Evolutionary conservation across 306 rosid species (phyloP).

Genomic region (Dryas alaskensis): DNA sequence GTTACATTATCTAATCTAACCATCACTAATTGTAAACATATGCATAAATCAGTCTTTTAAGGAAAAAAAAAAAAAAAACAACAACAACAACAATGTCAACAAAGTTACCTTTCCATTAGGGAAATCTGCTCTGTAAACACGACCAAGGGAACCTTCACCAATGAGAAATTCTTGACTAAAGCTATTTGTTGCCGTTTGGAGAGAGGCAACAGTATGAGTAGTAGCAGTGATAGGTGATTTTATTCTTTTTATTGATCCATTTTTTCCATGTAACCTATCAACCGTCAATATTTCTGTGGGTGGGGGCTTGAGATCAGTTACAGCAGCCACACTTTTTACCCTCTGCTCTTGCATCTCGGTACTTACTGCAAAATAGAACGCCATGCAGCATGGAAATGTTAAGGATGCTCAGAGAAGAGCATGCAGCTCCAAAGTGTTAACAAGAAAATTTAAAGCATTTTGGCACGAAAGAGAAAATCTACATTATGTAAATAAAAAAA

Average conservation of each 20-base stretch:
- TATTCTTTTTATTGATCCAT: conserved; percentile 69
- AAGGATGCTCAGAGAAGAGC: conserved; percentile 1
- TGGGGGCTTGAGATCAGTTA: conserved; percentile 76
- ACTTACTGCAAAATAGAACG: conserved; percentile 44
- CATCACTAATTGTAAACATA: too few species aligned
- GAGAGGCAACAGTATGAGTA: conserved; percentile 77
- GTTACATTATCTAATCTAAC: neutral
- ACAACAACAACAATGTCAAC: neutral
- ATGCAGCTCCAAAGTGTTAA: neutral
- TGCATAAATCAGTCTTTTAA: neutral
- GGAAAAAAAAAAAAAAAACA: neutral
- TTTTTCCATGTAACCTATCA: conserved; percentile 64
- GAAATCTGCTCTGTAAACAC: conserved; percentile 91
- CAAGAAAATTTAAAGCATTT: neutral
- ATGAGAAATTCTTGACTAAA: conserved; percentile 86
- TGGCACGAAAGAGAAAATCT: too few species aligned
- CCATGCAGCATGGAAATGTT: conserved; percentile 5
- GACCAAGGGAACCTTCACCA: conserved; percentile 99
- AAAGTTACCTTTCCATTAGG: conserved; percentile 83
- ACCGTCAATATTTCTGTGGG: conserved; percentile 63
- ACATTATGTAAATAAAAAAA: too few species aligned
- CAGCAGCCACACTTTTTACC: conserved; percentile 50
- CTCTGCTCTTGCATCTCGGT: conserved; percentile 80
- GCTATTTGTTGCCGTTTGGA: conserved; percentile 95
- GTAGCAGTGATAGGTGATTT: conserved; percentile 95